Percentiles rank a stretch among this genome's conserved stretches.
These are phyloP conservation scores for Hirsutella minnesotensis DNA, from an alignment of 2,329 filamentous ascomycete species.

Conservation along the genomic window DNA sequence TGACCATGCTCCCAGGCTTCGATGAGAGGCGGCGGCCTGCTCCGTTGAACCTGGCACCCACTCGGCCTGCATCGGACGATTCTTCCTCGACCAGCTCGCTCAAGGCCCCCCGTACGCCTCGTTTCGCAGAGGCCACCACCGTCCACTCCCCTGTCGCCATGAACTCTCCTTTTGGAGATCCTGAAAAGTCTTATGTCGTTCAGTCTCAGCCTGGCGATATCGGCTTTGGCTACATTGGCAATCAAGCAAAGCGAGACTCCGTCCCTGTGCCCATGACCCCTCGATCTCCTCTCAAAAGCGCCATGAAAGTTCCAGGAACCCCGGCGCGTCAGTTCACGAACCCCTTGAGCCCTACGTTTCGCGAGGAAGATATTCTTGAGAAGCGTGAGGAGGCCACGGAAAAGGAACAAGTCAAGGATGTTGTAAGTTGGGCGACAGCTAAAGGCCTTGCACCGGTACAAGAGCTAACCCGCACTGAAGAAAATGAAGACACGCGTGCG, in stretches of 20 bases:
- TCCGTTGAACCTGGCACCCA: slow-evolving; percentile 41
- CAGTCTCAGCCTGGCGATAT: slow-evolving; percentile 72
- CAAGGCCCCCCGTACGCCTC: slow-evolving; percentile 61
- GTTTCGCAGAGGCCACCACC: slow-evolving; percentile 71
- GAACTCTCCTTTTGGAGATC: slow-evolving; percentile 46
- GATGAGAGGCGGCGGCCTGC: slow-evolving; percentile 46
- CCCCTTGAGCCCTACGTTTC: slow-evolving; percentile 82
- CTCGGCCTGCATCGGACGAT: slow-evolving; percentile 36
- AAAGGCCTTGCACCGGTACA: background rate
- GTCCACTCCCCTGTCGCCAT: slow-evolving; percentile 65
- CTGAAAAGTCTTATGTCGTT: slow-evolving; percentile 39
- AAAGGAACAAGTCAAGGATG: slow-evolving; percentile 73
- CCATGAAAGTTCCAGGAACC: slow-evolving; percentile 77
- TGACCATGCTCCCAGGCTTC: slow-evolving; percentile 11
- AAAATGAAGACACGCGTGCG: slow-evolving; percentile 87
- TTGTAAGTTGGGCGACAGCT: slow-evolving; percentile 52
- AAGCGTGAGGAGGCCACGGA: slow-evolving; percentile 73
- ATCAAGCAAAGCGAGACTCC: slow-evolving; percentile 34
- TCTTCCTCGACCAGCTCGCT: slow-evolving; percentile 42
- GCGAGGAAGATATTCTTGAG: slow-evolving; percentile 76
- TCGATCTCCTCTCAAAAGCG: slow-evolving; percentile 76
- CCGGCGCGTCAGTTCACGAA: slow-evolving; percentile 61
- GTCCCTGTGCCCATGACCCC: slow-evolving; percentile 56
- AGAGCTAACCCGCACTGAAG: too few species aligned
- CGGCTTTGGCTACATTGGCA: slow-evolving; percentile 82